These are phyloP conservation scores for Tolypocladium pustulatum DNA, from an alignment of 2,329 filamentous ascomycete species.

Conservation along the genomic window DNA sequence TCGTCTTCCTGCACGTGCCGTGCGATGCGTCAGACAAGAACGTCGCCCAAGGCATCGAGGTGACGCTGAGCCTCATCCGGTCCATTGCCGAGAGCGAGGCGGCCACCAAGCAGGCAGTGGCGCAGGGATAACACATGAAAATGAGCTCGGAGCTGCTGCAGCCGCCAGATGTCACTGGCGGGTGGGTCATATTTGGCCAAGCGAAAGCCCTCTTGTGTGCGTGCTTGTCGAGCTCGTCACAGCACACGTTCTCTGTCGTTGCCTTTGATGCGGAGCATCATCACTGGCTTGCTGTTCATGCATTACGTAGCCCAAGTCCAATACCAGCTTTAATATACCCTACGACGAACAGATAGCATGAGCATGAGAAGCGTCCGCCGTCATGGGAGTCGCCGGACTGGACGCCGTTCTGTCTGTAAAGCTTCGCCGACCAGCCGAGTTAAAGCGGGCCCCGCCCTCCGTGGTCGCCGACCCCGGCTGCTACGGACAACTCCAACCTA, in stretches of 20 bases:
- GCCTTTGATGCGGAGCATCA: not conserved
- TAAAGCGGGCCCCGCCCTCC: not conserved
- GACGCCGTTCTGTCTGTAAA: not conserved
- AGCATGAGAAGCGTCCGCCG: not conserved
- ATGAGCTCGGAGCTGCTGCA: too few relatives aligned
- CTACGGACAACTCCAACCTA: not conserved
- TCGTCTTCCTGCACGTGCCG: constrained; percentile 66
- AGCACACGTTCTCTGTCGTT: not conserved
- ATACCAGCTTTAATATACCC: not conserved
- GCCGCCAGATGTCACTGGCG: not conserved
- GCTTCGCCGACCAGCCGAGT: not conserved
- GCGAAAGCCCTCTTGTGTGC: not conserved
- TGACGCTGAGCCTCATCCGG: constrained; percentile 44
- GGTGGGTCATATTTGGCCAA: not conserved
- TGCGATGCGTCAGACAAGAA: constrained; percentile 39
- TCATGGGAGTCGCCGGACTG: not conserved
- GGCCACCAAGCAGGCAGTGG: constrained; percentile 6
- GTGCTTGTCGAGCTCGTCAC: not conserved
- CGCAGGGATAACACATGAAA: not conserved
- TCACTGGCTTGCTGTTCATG: not conserved
- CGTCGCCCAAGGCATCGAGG: constrained; percentile 37
- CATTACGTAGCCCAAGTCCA: not conserved
- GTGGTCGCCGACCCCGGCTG: not conserved
- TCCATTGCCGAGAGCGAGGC: constrained; percentile 44
- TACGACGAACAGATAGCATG: not conserved